These are phyloP conservation scores for Ascosphaera apis DNA, from an alignment of 2,329 filamentous ascomycete species.

Conservation along the genomic window DNA sequence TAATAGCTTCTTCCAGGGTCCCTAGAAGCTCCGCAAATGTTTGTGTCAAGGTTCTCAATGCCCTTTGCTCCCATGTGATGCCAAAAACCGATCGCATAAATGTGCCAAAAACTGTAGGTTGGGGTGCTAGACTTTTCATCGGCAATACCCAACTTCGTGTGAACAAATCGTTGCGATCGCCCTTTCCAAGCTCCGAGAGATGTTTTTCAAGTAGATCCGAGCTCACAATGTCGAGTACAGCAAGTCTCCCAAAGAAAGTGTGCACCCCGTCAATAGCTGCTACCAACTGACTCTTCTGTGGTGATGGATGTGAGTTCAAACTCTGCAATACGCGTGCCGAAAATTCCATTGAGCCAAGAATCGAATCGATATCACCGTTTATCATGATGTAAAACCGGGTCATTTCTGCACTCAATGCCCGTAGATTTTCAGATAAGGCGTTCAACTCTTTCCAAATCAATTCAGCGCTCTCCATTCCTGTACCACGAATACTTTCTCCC, in stretches of 20 bases:
- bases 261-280: constrained; percentile 22
- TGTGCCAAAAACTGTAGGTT: constrained; percentile 43
- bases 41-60: constrained; percentile 55
- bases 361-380: constrained; percentile 78
- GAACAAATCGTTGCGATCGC: constrained; percentile 7
- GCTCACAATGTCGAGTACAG: neutral
- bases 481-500: constrained; percentile 66
- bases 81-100: constrained; percentile 55
- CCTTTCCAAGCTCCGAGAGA: constrained; percentile 4
- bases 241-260: constrained; percentile 31
- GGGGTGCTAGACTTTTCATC: neutral
- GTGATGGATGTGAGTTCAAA: constrained; percentile 32
- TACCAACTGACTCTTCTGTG: neutral
- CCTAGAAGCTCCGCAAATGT: constrained; percentile 73
- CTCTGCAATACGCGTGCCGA: constrained; percentile 61
- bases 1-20: constrained; percentile 74
- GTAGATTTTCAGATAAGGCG: constrained; percentile 63
- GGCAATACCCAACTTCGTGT: constrained; percentile 7
- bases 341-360: constrained; percentile 93
- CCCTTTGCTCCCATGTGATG: constrained; percentile 56
- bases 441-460: constrained; percentile 73
- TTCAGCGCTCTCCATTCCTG: constrained; percentile 74
- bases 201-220: neutral
- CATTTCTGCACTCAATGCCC: constrained; percentile 61
- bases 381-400: constrained; percentile 86